These are phyloP conservation scores for Penicillium sp. DNA, from an alignment of 2,329 filamentous ascomycete species.

Conservation along the genomic window DNA sequence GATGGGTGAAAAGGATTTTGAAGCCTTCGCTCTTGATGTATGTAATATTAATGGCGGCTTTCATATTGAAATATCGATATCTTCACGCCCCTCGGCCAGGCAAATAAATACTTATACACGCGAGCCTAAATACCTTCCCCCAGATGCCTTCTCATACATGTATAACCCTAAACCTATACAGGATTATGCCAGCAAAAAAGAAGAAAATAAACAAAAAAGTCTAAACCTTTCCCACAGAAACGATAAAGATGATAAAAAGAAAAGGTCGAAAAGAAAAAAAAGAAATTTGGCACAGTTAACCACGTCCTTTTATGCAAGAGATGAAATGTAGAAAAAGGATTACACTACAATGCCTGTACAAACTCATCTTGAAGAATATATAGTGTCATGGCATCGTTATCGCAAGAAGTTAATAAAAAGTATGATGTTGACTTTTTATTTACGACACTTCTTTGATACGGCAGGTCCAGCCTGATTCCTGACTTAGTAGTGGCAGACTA, in stretches of 20 bases:
- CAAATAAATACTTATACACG: conserved; percentile 1
- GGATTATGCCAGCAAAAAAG: background rate
- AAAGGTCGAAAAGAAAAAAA: background rate
- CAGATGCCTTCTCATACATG: background rate
- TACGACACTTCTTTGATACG: conserved; percentile 72
- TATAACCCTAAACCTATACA: background rate
- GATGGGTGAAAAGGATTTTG: conserved; percentile 11
- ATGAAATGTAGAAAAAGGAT: conserved; percentile 16
- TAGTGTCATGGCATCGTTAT: conserved; percentile 23
- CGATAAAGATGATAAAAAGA: background rate
- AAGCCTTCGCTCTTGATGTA: background rate
- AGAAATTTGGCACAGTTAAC: background rate
- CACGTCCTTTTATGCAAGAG: background rate
- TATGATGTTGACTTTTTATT: conserved; percentile 18
- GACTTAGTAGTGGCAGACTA: conserved; percentile 77
- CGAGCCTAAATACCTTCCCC: background rate
- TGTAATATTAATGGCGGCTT: background rate
- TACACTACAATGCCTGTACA: conserved; percentile 23
- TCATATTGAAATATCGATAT: background rate
- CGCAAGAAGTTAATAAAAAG: conserved; percentile 20
- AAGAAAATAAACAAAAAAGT: background rate
- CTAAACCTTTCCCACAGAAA: background rate
- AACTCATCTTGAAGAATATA: conserved; percentile 20
- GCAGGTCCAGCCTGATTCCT: conserved; percentile 85
- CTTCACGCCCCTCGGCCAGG: background rate